Conservation (phyloP, 768 basidiomycete species). For the Hypsizygus marmoreus region DNA sequence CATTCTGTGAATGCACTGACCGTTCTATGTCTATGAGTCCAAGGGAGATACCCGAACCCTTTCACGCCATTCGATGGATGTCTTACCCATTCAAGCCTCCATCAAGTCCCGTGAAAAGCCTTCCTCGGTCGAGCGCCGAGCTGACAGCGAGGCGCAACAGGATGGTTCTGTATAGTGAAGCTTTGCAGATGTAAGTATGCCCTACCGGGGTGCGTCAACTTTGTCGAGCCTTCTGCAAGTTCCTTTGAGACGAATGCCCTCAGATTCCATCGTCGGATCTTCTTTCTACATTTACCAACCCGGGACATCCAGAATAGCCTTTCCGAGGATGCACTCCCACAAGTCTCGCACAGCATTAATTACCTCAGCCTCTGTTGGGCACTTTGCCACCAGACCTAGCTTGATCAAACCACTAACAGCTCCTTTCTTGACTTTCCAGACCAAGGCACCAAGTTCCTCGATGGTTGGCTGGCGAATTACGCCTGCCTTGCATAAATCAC, state of each 20-base stretch:
- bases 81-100: not conserved
- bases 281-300: not conserved
- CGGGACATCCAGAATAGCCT: too few relatives aligned
- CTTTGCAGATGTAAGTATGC: not conserved
- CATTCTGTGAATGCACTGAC: not conserved
- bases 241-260: not conserved
- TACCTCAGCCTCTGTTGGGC: too few relatives aligned
- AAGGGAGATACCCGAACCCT: not conserved
- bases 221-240: not conserved
- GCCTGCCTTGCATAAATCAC: too few relatives aligned
- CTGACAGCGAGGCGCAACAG: not conserved
- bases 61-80: not conserved
- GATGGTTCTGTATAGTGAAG: not conserved
- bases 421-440: too few relatives aligned
- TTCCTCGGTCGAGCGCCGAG: not conserved
- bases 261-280: not conserved
- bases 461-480: too few relatives aligned
- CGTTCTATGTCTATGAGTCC: not conserved
- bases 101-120: not conserved
- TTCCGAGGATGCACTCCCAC: not conserved
- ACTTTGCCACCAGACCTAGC: too few relatives aligned
- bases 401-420: too few relatives aligned
- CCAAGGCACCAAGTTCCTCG: too few relatives aligned
- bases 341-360: too few relatives aligned
- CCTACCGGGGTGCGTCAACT: not conserved